Evolutionary conservation across 345 rosid species (phyloP).

Genomic region (Microthlaspi erraticum): DNA sequence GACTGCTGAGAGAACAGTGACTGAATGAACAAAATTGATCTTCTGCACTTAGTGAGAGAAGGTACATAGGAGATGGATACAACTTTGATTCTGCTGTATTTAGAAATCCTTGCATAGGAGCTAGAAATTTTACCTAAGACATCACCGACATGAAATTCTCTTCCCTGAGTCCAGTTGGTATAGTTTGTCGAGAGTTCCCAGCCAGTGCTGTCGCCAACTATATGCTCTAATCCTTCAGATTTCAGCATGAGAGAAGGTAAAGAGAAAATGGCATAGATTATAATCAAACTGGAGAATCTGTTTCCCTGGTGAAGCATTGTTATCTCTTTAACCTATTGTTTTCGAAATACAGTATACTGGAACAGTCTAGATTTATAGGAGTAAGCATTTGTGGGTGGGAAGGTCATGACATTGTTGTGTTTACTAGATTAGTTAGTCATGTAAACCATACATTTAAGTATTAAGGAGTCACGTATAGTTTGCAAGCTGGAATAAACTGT

Average conservation of each 20-base stretch:
- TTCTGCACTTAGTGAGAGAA: constrained; percentile 4
- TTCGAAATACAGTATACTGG: too few species aligned
- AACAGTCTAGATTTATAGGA: constrained; percentile 25
- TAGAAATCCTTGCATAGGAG: neutral
- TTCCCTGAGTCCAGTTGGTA: constrained; percentile 51
- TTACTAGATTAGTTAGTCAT: constrained; percentile 39
- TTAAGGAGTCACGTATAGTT: constrained; percentile 25
- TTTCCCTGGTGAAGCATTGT: constrained; percentile 23
- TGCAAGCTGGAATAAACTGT: constrained; percentile 29
- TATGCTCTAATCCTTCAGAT: constrained; percentile 35
- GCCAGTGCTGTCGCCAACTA: constrained; percentile 48
- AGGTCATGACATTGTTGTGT: constrained; percentile 44
- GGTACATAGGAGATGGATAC: constrained; percentile 8
- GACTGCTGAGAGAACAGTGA: constrained; percentile 14
- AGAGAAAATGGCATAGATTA: constrained; percentile 20
- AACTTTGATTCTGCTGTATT: neutral
- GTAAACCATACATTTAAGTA: constrained; percentile 39
- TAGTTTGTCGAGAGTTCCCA: constrained; percentile 43
- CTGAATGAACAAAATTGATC: neutral
- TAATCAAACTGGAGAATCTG: constrained; percentile 19
- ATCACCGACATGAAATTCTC: constrained; percentile 51
- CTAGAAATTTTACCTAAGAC: constrained; percentile 41
- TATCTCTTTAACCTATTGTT: constrained; percentile 4
- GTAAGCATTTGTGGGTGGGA: constrained; percentile 38
- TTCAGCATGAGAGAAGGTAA: constrained; percentile 25